These are phyloP conservation scores for Aquanectria penicillioides DNA, from an alignment of 2,329 filamentous ascomycete species.

Conservation along the genomic window DNA sequence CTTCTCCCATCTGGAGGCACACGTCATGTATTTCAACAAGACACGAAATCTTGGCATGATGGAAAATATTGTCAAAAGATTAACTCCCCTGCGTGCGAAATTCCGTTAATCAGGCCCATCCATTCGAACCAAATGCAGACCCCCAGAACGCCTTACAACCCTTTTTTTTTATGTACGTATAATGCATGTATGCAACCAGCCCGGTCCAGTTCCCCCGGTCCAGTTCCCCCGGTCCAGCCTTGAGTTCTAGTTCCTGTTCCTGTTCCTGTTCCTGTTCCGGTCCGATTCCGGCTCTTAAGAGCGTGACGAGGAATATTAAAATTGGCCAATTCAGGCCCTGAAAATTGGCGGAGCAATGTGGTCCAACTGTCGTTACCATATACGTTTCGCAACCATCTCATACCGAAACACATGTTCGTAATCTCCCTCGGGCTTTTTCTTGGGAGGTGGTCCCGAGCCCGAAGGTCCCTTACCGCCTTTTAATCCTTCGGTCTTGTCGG, in stretches of 20 bases:
- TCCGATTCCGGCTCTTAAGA: background rate
- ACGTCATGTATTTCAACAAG: no score
- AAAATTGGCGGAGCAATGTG: background rate
- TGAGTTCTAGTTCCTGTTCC: conserved; percentile 12
- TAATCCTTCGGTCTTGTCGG: conserved; percentile 80
- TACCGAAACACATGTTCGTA: conserved; percentile 80
- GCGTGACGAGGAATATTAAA: background rate
- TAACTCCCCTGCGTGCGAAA: no score
- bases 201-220: conserved; percentile 16
- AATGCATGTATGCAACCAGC: background rate
- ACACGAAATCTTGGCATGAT: no score
- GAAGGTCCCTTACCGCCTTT: conserved; percentile 59
- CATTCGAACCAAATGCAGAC: background rate
- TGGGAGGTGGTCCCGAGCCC: conserved; percentile 62
- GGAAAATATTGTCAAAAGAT: no score
- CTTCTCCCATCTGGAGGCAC: no score
- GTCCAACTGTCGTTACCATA: conserved; percentile 71
- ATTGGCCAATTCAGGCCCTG: background rate
- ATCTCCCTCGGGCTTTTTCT: conserved; percentile 60
- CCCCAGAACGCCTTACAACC: background rate
- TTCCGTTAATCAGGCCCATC: background rate
- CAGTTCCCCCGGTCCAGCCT: conserved; percentile 17
- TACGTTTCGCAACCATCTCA: conserved; percentile 95
- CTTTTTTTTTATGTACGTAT: conserved; percentile 4
- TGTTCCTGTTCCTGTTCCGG: no score